Base-by-base conservation (phyloP, 345 rosid species). In the Cardiospermum halicacabum region DNA sequence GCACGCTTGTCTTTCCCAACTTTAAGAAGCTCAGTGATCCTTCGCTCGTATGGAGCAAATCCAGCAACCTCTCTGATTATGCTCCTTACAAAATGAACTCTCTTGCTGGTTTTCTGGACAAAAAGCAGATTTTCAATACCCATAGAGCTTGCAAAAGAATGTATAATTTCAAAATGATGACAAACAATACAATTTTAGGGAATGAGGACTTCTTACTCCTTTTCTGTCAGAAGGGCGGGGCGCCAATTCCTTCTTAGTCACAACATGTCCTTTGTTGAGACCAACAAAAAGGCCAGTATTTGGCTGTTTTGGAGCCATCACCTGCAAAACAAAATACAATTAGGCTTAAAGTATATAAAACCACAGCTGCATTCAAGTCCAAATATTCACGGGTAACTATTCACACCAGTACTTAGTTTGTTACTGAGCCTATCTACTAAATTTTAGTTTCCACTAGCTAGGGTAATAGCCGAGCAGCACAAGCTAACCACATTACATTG, bases 1-100 rank as follows among this genome's bases (percentile, higher is more conserved):
- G 87, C 87, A 11, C 84, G 81, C 72, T 82, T 82, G 61, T 82
- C 87, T 74, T 82, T 82, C 43, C 84, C 84, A 5, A 80, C 84
- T 53, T 80, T 82, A 55, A 82, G 59, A 53, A 82, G 80, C 66
- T 82, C 87, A 5, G 82, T 80, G 22, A 80, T 77, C 62, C 87
- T 77, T 68, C 77, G 80, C 72, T 80, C 87, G 22, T 80, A 82
- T 0, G 84, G 84, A 24, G 84, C 87, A 60, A 82, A 82, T 16
- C 87, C 87, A n/a, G 82, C 87, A 56, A 82, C 87, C 71, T 82
- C 87, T 74, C 87, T 62, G 10, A 82, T 77, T 27, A 82, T 34
- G 43, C 61, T 70, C 70, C 76, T 79, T 72, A 80, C 84, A 67
- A 82, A 77, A 11, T 53, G 79, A 2, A 80, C 82, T 66, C 87